Base-by-base conservation (phyloP, 1,284 basidiomycete species). In the Tilletia setariae region DNA sequence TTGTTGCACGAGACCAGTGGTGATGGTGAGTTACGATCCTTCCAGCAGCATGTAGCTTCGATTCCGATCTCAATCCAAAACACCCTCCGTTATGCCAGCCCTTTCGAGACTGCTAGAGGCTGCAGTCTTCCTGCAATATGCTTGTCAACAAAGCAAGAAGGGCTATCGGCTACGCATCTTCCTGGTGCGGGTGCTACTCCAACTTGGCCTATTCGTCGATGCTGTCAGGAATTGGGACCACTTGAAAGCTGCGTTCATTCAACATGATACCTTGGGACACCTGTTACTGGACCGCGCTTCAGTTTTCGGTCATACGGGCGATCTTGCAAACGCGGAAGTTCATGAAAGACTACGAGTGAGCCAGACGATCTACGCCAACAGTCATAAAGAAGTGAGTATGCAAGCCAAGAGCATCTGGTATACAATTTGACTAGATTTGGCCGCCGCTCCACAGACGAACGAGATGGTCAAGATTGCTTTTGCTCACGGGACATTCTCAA, bases 171-270 rank as follows among this genome's bases (percentile, higher is more conserved):
- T 61, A 30, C 56, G 56, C 30, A 30, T 61, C 56, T 61, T 61
- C 56, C 56, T 61, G 30, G 28, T 61, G 1, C 23, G 28, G 13
- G 3, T 61, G 8, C 56, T 61, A 7, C 56, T 61, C 32, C 56
- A 61, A 19, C 56, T 61, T 6, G 56, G 56, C 28, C 56, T 61
- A 16, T 61, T 61, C 19, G 19, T 2, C 28, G 32, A 61, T 9
- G 56, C 56, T 32, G 28, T 30, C n/a, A 7, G 32, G 8, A 25
- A 61, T 6, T 61, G 56, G 56, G 56, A 61, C 56, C 30, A 32
- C 35, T 30, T 61, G 13, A 61, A 61, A 30, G 56, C 56, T 11
- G 56, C 32, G 15, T 61, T 61, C 56, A 61, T 61, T n/a, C 56
- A 61, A 35, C 56, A 61, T 35, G 56, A 61, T 7, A 61, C 56